Base-by-base conservation (phyloP, 306 rosid species). In the Casuarina glauca region DNA sequence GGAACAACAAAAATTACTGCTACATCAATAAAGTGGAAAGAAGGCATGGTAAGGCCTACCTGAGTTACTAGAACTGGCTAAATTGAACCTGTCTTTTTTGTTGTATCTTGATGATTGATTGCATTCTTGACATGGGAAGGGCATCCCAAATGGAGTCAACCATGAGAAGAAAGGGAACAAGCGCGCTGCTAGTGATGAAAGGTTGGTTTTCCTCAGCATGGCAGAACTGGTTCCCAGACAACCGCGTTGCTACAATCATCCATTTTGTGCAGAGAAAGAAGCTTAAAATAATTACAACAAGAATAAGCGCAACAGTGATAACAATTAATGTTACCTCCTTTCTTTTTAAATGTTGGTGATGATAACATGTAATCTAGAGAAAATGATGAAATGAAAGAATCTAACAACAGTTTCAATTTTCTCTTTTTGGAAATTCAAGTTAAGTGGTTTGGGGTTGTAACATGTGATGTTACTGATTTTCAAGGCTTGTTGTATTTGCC, bases 11-110 rank as follows among this genome's bases (percentile, higher is more conserved):
- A 89, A 82, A 81, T 95, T 46, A 84, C 87, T 67, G 96, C 96
- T 16, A 91, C 99, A 12, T 86, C 97, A 54, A 95, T 95, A 54
- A 89, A 86, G 80, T 95, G 99, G 99, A 95, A 88, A 80, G 97
- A 95, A 80, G 99, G 96, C 74, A 91, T 88, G 96, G 99, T 91
- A 83, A 83, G 83, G 50, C 70, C 41, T 50, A 51, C 54, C 35
- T 7, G 60, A 70, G 20, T 68, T 53, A 62, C 35, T 19, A 35
- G 12, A 39, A 61, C 45, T 36, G 42, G 73, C 50, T 17, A 17
- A 51, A 26, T 58, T 20, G 4, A 19, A 50, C 44, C 39, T 72
- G 48, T 49, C 26, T 72, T 2, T 46, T 50, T 52, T 49, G 38
- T 49, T 39, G 2, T 50, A 51, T 53, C 5, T 54, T 69, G 44